Percentiles rank a stretch among this genome's conserved stretches.
These are phyloP conservation scores for Paxillus involutus DNA, from an alignment of 768 basidiomycete species.

Conservation along the genomic window DNA sequence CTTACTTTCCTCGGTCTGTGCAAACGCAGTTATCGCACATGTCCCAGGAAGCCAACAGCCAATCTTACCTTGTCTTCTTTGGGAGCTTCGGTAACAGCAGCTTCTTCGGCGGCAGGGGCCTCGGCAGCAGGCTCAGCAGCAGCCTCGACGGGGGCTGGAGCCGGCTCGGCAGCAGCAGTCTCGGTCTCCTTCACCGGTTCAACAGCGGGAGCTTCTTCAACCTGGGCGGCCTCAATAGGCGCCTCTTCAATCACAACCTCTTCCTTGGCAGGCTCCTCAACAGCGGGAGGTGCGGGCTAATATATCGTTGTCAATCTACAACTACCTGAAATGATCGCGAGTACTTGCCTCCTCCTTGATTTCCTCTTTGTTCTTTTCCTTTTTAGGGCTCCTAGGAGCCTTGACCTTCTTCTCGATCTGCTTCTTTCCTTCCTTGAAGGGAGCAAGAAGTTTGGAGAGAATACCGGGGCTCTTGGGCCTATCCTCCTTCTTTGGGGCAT, in stretches of 20 bases:
- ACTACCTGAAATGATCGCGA: background rate
- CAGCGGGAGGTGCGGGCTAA: slow-evolving; percentile 33
- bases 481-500: slow-evolving; percentile 67
- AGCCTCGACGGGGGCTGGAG: slow-evolving; percentile 16
- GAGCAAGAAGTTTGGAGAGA: slow-evolving; percentile 74
- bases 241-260: slow-evolving; percentile 47
- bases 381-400: slow-evolving; percentile 75
- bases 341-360: slow-evolving; percentile 43
- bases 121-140: slow-evolving; percentile 13
- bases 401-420: slow-evolving; percentile 59
- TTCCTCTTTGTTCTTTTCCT: slow-evolving; percentile 81
- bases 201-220: slow-evolving; percentile 34
- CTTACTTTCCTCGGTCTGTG: slow-evolving; percentile 47
- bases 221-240: slow-evolving; percentile 26
- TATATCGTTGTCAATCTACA: background rate
- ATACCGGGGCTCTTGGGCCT: slow-evolving; percentile 79
- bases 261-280: slow-evolving; percentile 37
- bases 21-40: background rate
- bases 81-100: slow-evolving; percentile 19
- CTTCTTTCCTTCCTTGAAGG: slow-evolving; percentile 61
- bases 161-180: slow-evolving; percentile 33
- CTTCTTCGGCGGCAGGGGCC: slow-evolving; percentile 13
- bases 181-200: slow-evolving; percentile 75
- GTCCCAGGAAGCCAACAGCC: background rate
- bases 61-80: slow-evolving; percentile 63